Percentiles rank a stretch among this genome's conserved stretches.
phyloP scores from a whole-genome alignment of 371 early-diverging fungal genomes.

The Furculomyces boomerangus region DNA sequence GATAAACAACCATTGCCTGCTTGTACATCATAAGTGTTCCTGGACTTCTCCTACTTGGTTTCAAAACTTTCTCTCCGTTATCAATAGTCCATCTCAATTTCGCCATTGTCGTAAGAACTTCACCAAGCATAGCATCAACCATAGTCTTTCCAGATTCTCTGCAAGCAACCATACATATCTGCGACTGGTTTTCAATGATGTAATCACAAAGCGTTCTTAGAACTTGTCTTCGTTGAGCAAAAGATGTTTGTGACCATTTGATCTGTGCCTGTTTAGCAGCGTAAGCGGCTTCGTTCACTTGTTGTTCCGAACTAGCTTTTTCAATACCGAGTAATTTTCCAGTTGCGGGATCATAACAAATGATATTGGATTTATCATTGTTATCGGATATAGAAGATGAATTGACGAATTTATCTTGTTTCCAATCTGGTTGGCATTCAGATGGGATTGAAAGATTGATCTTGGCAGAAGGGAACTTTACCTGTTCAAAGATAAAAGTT shows the following conservation, averaged over 20 bases:
- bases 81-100: conserved; percentile 68
- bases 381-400: too few species aligned
- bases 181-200: conserved; percentile 55
- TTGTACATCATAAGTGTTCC: conserved; percentile 62
- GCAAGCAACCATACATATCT: conserved; percentile 53
- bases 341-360: conserved; percentile 77
- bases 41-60: conserved; percentile 43
- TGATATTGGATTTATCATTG: conserved; percentile 32
- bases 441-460: too few species aligned
- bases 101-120: conserved; percentile 60
- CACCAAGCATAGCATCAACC: conserved; percentile 70
- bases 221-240: conserved; percentile 54
- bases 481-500: too few species aligned
- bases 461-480: too few species aligned
- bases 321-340: conserved; percentile 52
- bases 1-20: conserved; percentile 51
- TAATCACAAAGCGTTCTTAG: conserved; percentile 50
- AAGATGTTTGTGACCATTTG: conserved; percentile 50
- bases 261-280: conserved; percentile 46
- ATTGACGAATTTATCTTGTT: too few species aligned
- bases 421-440: too few species aligned
- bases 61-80: conserved; percentile 50
- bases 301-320: conserved; percentile 30
- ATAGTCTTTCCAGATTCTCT: conserved; percentile 74
- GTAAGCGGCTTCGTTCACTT: conserved; percentile 35